Percentiles rank a stretch among this genome's conserved stretches.
Conservation (phyloP, 1,139 yeast genomes). For the Candida neerlandica region DNA sequence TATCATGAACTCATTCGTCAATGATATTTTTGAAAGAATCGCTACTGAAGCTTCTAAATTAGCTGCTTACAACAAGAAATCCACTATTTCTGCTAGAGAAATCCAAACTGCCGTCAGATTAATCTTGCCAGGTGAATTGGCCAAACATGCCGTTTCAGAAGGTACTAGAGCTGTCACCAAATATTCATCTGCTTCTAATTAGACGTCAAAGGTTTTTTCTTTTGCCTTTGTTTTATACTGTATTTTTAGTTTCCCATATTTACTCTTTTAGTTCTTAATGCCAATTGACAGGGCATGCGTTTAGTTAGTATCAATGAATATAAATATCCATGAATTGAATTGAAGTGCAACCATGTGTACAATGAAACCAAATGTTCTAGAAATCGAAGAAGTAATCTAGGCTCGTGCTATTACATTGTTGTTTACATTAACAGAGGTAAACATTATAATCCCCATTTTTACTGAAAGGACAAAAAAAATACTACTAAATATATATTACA, state of each 20-base stretch:
- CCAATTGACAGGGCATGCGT: neutral
- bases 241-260: constrained; percentile 2
- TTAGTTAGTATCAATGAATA: constrained; percentile 1
- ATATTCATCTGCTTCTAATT: constrained; percentile 84
- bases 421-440: neutral
- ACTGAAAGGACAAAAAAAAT: neutral
- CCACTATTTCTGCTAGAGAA: constrained; percentile 98
- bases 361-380: no score
- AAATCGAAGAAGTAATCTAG: no score
- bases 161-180: constrained; percentile 99
- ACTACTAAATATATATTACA: neutral
- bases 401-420: no score
- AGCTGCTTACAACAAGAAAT: constrained; percentile 99
- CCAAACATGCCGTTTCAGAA: constrained; percentile 98
- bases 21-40: constrained; percentile 92
- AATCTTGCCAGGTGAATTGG: constrained; percentile 99
- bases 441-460: neutral
- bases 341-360: no score
- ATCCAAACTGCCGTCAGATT: constrained; percentile 99
- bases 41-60: constrained; percentile 98
- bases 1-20: constrained; percentile 97
- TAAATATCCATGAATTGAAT: no score
- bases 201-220: constrained; percentile 14
- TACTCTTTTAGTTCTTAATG: constrained; percentile 3
- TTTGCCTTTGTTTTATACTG: constrained; percentile 2